phyloP scores from a whole-genome alignment of 495 filamentous ascomycete genomes.

The Neurospora hispaniola region DNA sequence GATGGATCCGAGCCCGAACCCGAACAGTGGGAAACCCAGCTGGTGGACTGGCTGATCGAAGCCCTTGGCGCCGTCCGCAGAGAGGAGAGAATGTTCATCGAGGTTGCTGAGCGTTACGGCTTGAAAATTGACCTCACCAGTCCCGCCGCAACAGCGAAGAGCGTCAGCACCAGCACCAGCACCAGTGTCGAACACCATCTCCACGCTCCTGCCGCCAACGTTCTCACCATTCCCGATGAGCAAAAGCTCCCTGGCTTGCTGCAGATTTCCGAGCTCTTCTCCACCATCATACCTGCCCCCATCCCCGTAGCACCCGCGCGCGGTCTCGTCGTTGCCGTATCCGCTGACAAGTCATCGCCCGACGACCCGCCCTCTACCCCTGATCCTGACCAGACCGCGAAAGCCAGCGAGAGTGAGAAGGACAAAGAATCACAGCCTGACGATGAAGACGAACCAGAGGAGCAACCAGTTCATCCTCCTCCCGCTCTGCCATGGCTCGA shows the following conservation, averaged over 20 bases:
- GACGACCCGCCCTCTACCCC: constrained; percentile 2
- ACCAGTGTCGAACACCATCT: constrained; percentile 14
- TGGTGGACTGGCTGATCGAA: constrained; percentile 51
- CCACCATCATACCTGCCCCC: constrained; percentile 7
- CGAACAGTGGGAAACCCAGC: constrained; percentile 23
- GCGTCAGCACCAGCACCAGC: constrained; percentile 11
- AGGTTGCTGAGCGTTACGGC: constrained; percentile 49
- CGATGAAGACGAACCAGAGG: neutral
- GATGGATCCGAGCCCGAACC: constrained; percentile 21
- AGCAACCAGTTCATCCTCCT: neutral
- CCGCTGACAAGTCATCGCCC: neutral
- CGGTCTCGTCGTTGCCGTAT: neutral
- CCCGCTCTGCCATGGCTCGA: constrained; percentile 37
- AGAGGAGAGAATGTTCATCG: constrained; percentile 61
- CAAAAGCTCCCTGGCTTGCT: constrained; percentile 18
- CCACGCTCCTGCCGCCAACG: neutral
- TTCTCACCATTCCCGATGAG: constrained; percentile 10
- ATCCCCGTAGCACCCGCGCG: neutral
- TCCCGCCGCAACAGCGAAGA: constrained; percentile 1
- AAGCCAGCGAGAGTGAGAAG: neutral
- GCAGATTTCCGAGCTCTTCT: constrained; percentile 29
- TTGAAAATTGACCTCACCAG: constrained; percentile 37
- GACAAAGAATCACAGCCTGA: neutral
- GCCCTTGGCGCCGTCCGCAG: constrained; percentile 51
- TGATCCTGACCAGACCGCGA: neutral